Conservation (phyloP, 495 filamentous ascomycete genomes). For the Hyaloscypha variabilis region DNA sequence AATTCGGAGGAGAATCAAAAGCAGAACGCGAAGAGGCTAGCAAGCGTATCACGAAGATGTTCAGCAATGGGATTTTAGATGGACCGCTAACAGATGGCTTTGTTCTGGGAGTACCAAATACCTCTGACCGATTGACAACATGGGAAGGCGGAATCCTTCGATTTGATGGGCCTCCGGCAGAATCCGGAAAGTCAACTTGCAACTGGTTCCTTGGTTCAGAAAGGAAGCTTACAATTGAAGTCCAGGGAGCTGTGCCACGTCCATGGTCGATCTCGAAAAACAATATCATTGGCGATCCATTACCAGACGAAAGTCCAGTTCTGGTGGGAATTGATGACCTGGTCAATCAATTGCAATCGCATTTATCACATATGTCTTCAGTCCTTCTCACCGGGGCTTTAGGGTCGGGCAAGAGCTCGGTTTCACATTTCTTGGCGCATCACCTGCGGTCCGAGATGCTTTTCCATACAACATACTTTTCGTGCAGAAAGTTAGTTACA, state of each 20-base stretch:
- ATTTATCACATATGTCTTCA: constrained; percentile 83
- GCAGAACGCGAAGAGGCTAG: constrained; percentile 70
- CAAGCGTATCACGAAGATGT: constrained; percentile 56
- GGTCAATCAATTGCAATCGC: constrained; percentile 66
- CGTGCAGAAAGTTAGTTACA: constrained; percentile 80
- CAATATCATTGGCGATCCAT: constrained; percentile 50
- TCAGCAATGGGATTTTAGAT: constrained; percentile 65
- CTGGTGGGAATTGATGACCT: constrained; percentile 85
- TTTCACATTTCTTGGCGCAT: constrained; percentile 64
- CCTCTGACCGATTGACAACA: constrained; percentile 39
- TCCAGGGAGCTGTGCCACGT: constrained; percentile 68
- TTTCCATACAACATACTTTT: constrained; percentile 79
- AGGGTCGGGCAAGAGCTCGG: constrained; percentile 84
- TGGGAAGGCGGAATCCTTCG: constrained; percentile 80
- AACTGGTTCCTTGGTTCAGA: constrained; percentile 82
- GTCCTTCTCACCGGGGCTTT: constrained; percentile 86
- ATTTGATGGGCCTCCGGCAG: constrained; percentile 54
- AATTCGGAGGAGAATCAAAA: constrained; percentile 86
- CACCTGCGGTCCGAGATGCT: constrained; percentile 65
- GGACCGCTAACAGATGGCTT: constrained; percentile 91
- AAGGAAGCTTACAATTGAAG: constrained; percentile 66
- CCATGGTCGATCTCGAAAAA: constrained; percentile 54
- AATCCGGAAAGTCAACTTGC: constrained; percentile 50
- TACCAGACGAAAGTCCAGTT: constrained; percentile 55
- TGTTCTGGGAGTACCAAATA: constrained; percentile 56